Evolutionary conservation across 2,329 filamentous ascomycete genomes (phyloP).

Genomic region (Dactylellina sp.): DNA sequence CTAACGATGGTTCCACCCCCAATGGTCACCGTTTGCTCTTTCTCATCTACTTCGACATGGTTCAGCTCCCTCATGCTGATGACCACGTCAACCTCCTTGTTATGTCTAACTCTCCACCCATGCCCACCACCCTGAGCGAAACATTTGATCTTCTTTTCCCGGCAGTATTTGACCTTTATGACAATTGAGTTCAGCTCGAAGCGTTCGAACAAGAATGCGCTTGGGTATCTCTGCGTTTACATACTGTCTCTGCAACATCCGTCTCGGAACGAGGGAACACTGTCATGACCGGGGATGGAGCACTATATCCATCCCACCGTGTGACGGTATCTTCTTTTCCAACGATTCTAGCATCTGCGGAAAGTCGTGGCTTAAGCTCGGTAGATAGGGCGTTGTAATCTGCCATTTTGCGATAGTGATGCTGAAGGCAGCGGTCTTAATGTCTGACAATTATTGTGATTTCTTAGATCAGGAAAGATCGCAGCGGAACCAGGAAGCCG

Average conservation of each 20-base stretch:
- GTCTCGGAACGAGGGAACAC: conserved; percentile 30
- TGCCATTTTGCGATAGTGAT: conserved; percentile 20
- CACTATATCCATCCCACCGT: conserved; percentile 41
- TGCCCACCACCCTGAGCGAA: conserved; percentile 50
- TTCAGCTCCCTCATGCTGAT: conserved; percentile 46
- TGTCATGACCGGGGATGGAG: conserved; percentile 17
- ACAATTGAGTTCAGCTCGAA: not conserved
- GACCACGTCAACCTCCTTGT: conserved; percentile 41
- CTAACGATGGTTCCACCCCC: conserved; percentile 55
- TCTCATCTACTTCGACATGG: conserved; percentile 37
- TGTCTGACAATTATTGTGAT: not conserved
- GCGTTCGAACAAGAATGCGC: not conserved
- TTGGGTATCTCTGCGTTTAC: not conserved
- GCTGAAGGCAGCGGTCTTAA: not conserved
- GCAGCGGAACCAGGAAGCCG: no score
- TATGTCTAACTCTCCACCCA: conserved; percentile 32
- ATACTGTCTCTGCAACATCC: conserved; percentile 47
- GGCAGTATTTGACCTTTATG: conserved; percentile 46
- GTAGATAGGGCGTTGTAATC: conserved; percentile 16
- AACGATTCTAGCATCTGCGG: conserved; percentile 28
- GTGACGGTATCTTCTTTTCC: conserved; percentile 23
- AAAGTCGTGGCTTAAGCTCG: conserved; percentile 23
- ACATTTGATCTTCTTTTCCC: conserved; percentile 32
- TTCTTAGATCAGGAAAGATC: no score
- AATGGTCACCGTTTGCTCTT: conserved; percentile 42